These are phyloP conservation scores for Diophrys sp. DNA, from an alignment of 73 alveolate species.

Conservation along the genomic window DNA sequence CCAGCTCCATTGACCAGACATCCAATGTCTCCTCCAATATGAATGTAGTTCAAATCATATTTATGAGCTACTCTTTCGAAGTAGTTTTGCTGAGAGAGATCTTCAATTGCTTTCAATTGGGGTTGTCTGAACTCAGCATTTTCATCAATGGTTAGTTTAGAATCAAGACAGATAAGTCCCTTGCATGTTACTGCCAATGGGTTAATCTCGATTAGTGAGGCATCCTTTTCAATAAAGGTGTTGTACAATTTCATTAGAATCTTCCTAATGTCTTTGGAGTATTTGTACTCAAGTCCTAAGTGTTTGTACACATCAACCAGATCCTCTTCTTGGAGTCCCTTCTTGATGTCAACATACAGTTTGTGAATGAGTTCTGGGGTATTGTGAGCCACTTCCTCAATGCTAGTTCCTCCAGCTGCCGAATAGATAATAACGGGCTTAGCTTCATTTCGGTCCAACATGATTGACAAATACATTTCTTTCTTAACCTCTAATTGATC, in stretches of 20 bases:
- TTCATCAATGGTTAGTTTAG: constrained; percentile 49
- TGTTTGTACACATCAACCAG: constrained; percentile 10
- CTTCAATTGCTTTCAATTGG: constrained; percentile 25
- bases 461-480: constrained; percentile 53
- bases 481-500: constrained; percentile 34
- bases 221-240: constrained; percentile 72
- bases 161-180: constrained; percentile 53
- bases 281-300: constrained; percentile 14
- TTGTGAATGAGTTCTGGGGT: constrained; percentile 45
- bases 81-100: constrained; percentile 68
- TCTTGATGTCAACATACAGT: constrained; percentile 27
- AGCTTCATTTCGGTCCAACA: constrained; percentile 41
- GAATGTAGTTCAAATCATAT: constrained; percentile 64
- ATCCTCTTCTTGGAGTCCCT: constrained; percentile 38
- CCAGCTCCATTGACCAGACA: constrained; percentile 98
- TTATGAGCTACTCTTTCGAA: constrained; percentile 71
- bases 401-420: constrained; percentile 61
- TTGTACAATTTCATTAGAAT: constrained; percentile 43
- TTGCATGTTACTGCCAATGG: constrained; percentile 75
- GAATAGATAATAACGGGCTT: constrained; percentile 49
- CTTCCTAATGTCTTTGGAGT: constrained; percentile 13
- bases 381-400: constrained; percentile 61
- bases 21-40: constrained; percentile 81
- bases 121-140: constrained; percentile 30
- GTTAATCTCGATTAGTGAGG: constrained; percentile 76